Conservation (phyloP, 805 yeast genomes). For the Candida sphagnicola region DNA sequence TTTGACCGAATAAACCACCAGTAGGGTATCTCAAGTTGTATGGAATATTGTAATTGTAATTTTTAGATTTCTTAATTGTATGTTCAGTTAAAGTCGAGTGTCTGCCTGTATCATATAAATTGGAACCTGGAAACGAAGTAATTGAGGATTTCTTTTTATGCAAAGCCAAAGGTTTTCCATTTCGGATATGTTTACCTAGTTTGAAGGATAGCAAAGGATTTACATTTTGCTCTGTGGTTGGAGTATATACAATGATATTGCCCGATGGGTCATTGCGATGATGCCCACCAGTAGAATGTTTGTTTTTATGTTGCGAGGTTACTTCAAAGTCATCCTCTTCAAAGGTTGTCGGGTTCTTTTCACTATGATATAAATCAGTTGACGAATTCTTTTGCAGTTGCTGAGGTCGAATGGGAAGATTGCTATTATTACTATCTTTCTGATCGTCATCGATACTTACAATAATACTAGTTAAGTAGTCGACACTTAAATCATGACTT, state of each 20-base stretch:
- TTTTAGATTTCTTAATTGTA: constrained; percentile 14
- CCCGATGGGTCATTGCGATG: constrained; percentile 18
- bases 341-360: neutral
- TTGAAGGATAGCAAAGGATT: constrained; percentile 35
- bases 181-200: constrained; percentile 28
- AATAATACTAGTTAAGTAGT: constrained; percentile 31
- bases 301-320: neutral
- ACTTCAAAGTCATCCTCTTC: neutral
- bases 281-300: neutral
- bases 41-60: constrained; percentile 32
- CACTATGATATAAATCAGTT: neutral
- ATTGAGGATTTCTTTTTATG: constrained; percentile 18
- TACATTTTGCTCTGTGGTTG: constrained; percentile 14
- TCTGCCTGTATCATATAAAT: neutral
- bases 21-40: constrained; percentile 50
- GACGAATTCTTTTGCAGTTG: neutral
- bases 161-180: constrained; percentile 27
- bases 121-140: neutral
- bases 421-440: constrained; percentile 7
- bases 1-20: constrained; percentile 64
- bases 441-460: constrained; percentile 27
- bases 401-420: neutral
- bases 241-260: constrained; percentile 29
- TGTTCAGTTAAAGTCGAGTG: constrained; percentile 8
- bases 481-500: constrained; percentile 19